A percentile compares a stretch with the other conserved stretches of the same genome.
These are phyloP conservation scores for Fusarium robinianum DNA, from an alignment of 2,329 filamentous ascomycete genomes.

Conservation along the genomic window DNA sequence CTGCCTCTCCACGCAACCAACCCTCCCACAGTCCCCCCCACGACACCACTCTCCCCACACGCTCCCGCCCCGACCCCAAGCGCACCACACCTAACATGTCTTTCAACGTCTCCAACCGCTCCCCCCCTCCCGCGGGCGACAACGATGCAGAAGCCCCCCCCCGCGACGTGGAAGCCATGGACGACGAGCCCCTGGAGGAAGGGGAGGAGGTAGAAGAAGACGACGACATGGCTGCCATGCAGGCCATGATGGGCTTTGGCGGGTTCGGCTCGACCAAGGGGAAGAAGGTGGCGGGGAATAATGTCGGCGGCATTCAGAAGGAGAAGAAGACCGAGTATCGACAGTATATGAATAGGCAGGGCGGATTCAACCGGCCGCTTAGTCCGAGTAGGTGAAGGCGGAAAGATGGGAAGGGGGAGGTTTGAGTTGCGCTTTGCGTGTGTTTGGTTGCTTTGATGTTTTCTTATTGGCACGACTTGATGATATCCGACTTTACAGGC, in stretches of 20 bases:
- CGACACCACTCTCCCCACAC: conserved; percentile 41
- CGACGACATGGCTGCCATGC: conserved; percentile 73
- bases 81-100: conserved; percentile 38
- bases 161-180: conserved; percentile 21
- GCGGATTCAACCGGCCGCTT: conserved; percentile 80
- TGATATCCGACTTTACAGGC: too few species aligned
- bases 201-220: conserved; percentile 55
- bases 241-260: conserved; percentile 87
- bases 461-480: conserved; percentile 13
- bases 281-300: conserved; percentile 86
- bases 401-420: background rate
- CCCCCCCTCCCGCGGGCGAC: conserved; percentile 12
- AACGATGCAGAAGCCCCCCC: conserved; percentile 26
- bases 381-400: conserved; percentile 55
- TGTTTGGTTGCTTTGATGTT: conserved; percentile 8
- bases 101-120: conserved; percentile 41
- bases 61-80: conserved; percentile 36
- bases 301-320: conserved; percentile 80
- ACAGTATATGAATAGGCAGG: conserved; percentile 92
- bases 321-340: conserved; percentile 94
- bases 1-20: conserved; percentile 42
- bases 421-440: too few species aligned
- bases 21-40: conserved; percentile 30
- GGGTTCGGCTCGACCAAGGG: conserved; percentile 86
- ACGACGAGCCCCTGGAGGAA: conserved; percentile 36